Conservation (phyloP, 305 asterid genomes). For the Fraxinus floribunda region DNA sequence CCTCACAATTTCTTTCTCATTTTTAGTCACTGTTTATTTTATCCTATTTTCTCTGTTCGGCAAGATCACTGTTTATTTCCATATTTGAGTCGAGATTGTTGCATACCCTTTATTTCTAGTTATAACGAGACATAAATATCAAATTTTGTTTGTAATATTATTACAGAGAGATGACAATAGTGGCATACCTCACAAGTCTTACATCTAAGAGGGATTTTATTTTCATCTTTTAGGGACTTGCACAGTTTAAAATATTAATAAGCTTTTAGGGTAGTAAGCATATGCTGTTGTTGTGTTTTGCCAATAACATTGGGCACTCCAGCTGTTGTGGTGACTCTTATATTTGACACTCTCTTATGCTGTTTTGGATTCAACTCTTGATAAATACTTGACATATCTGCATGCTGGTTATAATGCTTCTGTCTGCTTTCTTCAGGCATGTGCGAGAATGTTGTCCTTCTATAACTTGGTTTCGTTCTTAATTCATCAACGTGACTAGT, state of each 20-base stretch:
- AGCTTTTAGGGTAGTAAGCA: background rate
- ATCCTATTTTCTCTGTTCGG: conserved; percentile 4
- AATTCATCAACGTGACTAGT: background rate
- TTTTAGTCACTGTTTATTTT: background rate
- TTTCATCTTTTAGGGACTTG: background rate
- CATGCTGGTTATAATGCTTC: background rate
- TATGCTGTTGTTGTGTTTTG: background rate
- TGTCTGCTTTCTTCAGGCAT: background rate
- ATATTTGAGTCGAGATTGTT: conserved; percentile 17
- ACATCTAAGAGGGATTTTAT: background rate
- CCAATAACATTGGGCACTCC: background rate
- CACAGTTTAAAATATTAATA: background rate
- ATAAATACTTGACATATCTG: background rate
- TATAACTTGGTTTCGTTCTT: background rate
- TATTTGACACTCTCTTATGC: background rate
- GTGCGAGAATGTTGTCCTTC: background rate
- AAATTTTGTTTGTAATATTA: background rate
- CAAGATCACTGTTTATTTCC: conserved; percentile 1
- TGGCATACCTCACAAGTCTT: background rate
- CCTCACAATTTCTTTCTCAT: background rate
- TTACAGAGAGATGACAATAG: background rate
- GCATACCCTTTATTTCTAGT: background rate
- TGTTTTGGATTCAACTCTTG: background rate
- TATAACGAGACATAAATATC: background rate
- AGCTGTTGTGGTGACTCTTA: background rate